Base-by-base conservation (phyloP, 352 stramenopile genomes). In the Globisporangium uncinulatum region DNA sequence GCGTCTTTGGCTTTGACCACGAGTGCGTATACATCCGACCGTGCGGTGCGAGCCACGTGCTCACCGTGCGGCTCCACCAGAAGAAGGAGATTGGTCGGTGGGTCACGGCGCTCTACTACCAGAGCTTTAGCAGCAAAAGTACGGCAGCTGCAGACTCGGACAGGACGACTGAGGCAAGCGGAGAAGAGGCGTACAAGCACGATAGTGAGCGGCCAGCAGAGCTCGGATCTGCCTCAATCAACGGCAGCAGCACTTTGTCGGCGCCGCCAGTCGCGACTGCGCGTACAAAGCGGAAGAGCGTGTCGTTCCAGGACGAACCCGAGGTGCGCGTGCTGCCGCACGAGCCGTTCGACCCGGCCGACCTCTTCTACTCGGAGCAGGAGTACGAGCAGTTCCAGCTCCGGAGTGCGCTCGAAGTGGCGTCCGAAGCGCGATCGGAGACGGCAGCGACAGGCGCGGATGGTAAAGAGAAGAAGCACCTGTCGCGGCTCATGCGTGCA, bases 371-470 rank as follows among this genome's bases (percentile, higher is more conserved):
- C 57, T 79, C 70, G 20, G 64, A 73, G 61, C 61, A 69, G 24
- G 74, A 84, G 62, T 84, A 84, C 56, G 70, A 76, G 57, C 70
- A 79, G 60, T 84, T 84, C 62, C 60, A 82, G n/a, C 61, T 76
- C 58, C 39, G 31, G 8, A 61, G 73, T 31, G n/a, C 19, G 6
- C 6, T 39, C 4, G 36, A 31, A 4, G n/a, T 20, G 8, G 57
- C 57, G 41, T 3, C 17, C 1, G 41, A n/a, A 6, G 41, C 41
- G 15, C 2, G 14, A 19, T 6, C 10, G 7, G 4, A 7, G n/a
- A 7, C 15, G 6, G 17, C 4, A 46, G 15, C 15, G 6, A n/a
- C 4, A 6, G 39, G 39, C 39, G 11, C 39, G 14, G n/a, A 19
- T 9, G 17, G n/a, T 6, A 46, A 46, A n/a, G 20, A 7, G 19